Conservation (phyloP, 352 stramenopile genomes). For the Phytopythium montanum region DNA sequence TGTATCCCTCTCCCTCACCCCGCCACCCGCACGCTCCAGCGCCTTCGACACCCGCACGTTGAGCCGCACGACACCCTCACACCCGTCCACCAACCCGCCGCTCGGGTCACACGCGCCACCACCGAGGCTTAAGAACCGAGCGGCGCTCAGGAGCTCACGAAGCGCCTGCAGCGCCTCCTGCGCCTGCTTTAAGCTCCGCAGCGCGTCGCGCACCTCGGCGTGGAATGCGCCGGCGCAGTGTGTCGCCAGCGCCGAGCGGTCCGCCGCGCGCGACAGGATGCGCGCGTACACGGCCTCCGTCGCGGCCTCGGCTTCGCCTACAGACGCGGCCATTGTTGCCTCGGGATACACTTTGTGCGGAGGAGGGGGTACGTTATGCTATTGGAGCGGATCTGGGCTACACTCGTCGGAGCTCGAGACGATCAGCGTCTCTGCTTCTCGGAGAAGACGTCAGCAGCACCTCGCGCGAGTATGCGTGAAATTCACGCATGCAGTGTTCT, state of each 20-base stretch:
- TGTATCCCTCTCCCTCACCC: neutral
- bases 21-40: neutral
- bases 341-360: too few relatives aligned
- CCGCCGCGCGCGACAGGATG: conserved; percentile 26
- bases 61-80: neutral
- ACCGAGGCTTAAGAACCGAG: conserved; percentile 14
- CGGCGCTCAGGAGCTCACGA: conserved; percentile 22
- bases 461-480: too few relatives aligned
- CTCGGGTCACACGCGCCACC: conserved; percentile 10
- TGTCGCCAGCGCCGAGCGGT: conserved; percentile 16
- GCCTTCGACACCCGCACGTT: neutral
- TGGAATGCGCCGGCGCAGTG: conserved; percentile 15
- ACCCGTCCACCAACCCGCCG: neutral
- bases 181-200: conserved; percentile 8
- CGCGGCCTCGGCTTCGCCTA: neutral
- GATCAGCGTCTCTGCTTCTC: too few relatives aligned
- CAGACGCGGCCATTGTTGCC: too few relatives aligned
- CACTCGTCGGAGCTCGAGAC: too few relatives aligned
- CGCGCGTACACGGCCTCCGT: conserved; percentile 27
- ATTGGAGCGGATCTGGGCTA: too few relatives aligned
- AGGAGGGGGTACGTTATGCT: too few relatives aligned
- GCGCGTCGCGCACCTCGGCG: conserved; percentile 12
- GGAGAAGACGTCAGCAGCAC: too few relatives aligned
- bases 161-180: conserved; percentile 15
- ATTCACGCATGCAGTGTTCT: too few relatives aligned